Conservation (phyloP, 495 filamentous ascomycete genomes). For the Talaromyces ruber region DNA sequence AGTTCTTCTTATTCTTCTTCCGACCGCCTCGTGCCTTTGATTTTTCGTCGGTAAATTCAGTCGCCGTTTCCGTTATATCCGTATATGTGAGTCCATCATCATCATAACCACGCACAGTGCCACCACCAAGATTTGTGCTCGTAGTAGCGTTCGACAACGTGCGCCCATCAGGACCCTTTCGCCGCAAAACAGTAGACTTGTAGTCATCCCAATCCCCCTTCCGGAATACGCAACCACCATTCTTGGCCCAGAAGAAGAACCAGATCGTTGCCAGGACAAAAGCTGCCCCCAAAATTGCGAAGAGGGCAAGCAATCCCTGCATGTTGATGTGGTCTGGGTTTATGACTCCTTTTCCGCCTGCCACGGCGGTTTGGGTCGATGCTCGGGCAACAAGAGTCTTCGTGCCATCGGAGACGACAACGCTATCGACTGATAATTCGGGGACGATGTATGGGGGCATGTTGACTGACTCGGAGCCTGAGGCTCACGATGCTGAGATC, state of each 20-base stretch:
- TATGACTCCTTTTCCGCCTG: constrained; percentile 44
- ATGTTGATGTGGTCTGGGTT: constrained; percentile 71
- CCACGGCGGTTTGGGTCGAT: constrained; percentile 2
- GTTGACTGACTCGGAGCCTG: background rate
- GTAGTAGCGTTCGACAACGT: constrained; percentile 72
- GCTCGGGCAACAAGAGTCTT: constrained; percentile 8
- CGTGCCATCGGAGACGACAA: background rate
- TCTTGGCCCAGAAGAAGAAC: constrained; percentile 98
- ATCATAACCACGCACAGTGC: constrained; percentile 60
- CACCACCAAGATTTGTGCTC: constrained; percentile 72
- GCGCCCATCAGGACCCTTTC: constrained; percentile 81
- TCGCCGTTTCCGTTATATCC: constrained; percentile 34
- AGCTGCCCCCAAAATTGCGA: constrained; percentile 70
- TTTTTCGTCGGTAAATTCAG: constrained; percentile 25
- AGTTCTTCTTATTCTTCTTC: constrained; percentile 27
- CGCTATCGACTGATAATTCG: background rate
- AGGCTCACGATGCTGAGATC: background rate
- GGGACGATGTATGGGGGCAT: background rate
- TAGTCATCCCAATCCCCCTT: constrained; percentile 95
- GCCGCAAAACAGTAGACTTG: constrained; percentile 89
- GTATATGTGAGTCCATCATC: constrained; percentile 48
- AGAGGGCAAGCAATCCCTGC: constrained; percentile 70
- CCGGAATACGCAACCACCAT: constrained; percentile 84
- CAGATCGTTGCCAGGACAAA: constrained; percentile 75
- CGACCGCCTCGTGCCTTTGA: constrained; percentile 34